These are phyloP conservation scores for Epichloe elymi DNA, from an alignment of 2,329 filamentous ascomycete genomes.

Conservation along the genomic window DNA sequence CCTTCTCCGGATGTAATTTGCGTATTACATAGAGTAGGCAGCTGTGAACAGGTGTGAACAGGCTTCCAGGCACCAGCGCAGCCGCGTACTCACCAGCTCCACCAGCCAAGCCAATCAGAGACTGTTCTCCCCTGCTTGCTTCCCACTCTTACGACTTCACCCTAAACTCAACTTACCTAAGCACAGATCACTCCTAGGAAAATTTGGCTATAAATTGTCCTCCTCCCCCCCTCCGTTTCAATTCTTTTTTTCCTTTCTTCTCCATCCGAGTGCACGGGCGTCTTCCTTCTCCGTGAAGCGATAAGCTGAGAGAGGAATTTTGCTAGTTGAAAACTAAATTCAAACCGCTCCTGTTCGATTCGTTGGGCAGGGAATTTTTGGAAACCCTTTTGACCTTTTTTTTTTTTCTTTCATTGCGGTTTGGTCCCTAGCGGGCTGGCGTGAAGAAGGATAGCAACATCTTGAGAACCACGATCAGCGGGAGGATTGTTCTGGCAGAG, in stretches of 20 bases:
- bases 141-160: neutral
- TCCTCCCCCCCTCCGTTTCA: conserved; percentile 14
- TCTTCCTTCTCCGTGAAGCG: conserved; percentile 48
- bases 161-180: conserved; percentile 6
- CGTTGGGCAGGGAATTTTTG: conserved; percentile 63
- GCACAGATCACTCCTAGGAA: neutral
- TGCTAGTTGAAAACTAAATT: conserved; percentile 79
- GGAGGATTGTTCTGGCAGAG: neutral
- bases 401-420: conserved; percentile 32
- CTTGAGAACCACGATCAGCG: neutral
- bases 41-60: neutral
- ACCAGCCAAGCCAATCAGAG: conserved; percentile 3
- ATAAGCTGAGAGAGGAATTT: conserved; percentile 68
- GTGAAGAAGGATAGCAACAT: conserved; percentile 25
- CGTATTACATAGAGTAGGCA: neutral
- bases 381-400: conserved; percentile 27
- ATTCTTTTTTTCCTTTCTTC: conserved; percentile 30
- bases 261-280: conserved; percentile 54
- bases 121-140: neutral
- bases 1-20: neutral
- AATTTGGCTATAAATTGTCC: conserved; percentile 20
- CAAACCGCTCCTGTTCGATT: conserved; percentile 57
- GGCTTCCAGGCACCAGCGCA: neutral
- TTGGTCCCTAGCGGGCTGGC: conserved; percentile 18
- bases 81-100: neutral